Percentiles rank a stretch among this genome's conserved stretches.
These are phyloP conservation scores for Clonostachys rosea DNA, from an alignment of 2,329 filamentous ascomycete genomes.

Conservation along the genomic window DNA sequence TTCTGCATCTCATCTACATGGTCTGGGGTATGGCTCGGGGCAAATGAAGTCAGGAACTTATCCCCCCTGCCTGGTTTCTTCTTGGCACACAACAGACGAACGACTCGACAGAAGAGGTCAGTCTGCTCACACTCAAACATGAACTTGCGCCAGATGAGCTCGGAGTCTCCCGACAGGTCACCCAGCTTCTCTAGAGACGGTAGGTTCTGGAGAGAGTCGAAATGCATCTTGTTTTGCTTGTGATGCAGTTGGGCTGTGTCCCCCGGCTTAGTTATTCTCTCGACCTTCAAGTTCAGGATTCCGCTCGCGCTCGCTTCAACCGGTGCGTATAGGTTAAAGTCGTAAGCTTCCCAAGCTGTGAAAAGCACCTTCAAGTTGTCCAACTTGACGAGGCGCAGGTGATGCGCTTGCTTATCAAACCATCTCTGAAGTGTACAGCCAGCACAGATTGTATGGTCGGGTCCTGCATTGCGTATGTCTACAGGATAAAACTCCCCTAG, in stretches of 20 bases:
- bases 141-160: background rate
- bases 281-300: background rate
- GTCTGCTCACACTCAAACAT: background rate
- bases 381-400: conserved; percentile 13
- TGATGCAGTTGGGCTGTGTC: background rate
- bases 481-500: conserved; percentile 20
- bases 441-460: conserved; percentile 14
- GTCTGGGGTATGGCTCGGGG: no score
- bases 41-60: no score
- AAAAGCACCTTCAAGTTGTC: conserved; percentile 13
- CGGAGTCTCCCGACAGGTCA: background rate
- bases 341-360: conserved; percentile 11
- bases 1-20: no score
- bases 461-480: background rate
- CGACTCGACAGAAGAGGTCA: background rate
- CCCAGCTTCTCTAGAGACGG: conserved; percentile 14
- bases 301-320: background rate
- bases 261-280: background rate
- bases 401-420: conserved; percentile 21
- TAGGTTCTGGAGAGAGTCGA: conserved; percentile 20
- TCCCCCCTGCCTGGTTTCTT: background rate
- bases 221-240: conserved; percentile 11
- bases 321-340: conserved; percentile 24
- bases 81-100: background rate
- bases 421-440: conserved; percentile 18